phyloP scores from a whole-genome alignment of 2,329 filamentous ascomycete species.

The Colletotrichum shisoi region DNA sequence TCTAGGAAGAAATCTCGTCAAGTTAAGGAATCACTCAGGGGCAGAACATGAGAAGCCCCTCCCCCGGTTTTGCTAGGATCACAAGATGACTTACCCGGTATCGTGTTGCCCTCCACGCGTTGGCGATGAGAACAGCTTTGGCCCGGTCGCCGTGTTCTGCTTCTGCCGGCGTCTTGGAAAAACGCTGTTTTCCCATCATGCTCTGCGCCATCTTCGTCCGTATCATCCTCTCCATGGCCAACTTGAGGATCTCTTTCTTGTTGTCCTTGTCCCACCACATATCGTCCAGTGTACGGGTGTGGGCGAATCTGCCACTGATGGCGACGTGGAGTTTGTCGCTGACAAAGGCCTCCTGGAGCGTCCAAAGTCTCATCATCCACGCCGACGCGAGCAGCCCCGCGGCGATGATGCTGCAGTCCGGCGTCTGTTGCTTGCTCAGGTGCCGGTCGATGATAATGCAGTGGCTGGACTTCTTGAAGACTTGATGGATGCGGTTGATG shows the following conservation, averaged over 20 bases:
- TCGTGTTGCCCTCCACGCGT: constrained; percentile 8
- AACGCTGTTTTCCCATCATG: not conserved
- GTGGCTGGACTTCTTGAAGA: not conserved
- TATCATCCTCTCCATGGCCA: too few relatives aligned
- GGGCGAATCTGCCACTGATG: too few relatives aligned
- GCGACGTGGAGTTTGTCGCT: not conserved
- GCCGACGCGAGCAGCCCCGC: not conserved
- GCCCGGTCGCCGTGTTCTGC: too few relatives aligned
- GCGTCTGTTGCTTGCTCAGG: not conserved
- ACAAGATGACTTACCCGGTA: constrained; percentile 3
- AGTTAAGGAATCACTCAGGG: not conserved
- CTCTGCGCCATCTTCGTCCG: not conserved
- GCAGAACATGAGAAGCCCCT: too few relatives aligned
- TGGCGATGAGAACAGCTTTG: not conserved
- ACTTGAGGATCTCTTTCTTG: too few relatives aligned
- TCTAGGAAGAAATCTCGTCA: not conserved
- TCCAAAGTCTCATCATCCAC: constrained; percentile 10
- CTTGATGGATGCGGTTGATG: not conserved
- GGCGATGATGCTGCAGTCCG: not conserved
- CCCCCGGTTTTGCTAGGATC: not conserved
- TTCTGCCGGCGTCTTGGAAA: not conserved
- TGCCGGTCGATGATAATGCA: constrained; percentile 1
- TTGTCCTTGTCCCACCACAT: too few relatives aligned
- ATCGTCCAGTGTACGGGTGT: too few relatives aligned
- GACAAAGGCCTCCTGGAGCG: constrained; percentile 3